Conservation (phyloP, 2,329 filamentous ascomycete genomes). For the Leptosphaerulina australis region DNA sequence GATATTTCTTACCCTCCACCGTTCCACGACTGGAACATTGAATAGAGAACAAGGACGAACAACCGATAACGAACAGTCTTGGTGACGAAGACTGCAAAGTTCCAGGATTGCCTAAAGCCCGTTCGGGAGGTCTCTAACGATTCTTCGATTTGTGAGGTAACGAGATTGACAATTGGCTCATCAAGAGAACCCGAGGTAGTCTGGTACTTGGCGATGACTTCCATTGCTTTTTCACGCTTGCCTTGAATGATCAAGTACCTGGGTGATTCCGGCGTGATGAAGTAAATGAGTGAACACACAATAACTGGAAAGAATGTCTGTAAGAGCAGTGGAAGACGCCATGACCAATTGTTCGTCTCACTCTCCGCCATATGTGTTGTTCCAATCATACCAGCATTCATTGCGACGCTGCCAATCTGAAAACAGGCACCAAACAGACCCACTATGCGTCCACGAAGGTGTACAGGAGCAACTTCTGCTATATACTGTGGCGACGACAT, state of each 20-base stretch:
- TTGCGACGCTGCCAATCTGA: constrained; percentile 53
- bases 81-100: constrained; percentile 57
- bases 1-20: constrained; percentile 44
- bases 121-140: constrained; percentile 50
- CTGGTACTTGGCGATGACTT: constrained; percentile 47
- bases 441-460: constrained; percentile 53
- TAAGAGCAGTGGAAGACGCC: constrained; percentile 49
- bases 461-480: constrained; percentile 43
- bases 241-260: constrained; percentile 47
- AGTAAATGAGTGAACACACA: constrained; percentile 45
- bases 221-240: constrained; percentile 24
- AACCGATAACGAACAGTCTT: constrained; percentile 53
- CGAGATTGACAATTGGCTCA: constrained; percentile 52
- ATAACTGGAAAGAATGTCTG: constrained; percentile 57
- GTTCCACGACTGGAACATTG: constrained; percentile 56
- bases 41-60: constrained; percentile 54
- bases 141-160: constrained; percentile 54
- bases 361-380: constrained; percentile 44
- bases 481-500: constrained; percentile 51
- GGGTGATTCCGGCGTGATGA: constrained; percentile 43
- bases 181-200: constrained; percentile 51
- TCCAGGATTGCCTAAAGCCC: constrained; percentile 51
- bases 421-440: constrained; percentile 57
- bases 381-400: constrained; percentile 54
- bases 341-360: constrained; percentile 24